These are phyloP conservation scores for Taiwanofungus camphoratus DNA, from an alignment of 1,284 basidiomycete species.

Conservation along the genomic window DNA sequence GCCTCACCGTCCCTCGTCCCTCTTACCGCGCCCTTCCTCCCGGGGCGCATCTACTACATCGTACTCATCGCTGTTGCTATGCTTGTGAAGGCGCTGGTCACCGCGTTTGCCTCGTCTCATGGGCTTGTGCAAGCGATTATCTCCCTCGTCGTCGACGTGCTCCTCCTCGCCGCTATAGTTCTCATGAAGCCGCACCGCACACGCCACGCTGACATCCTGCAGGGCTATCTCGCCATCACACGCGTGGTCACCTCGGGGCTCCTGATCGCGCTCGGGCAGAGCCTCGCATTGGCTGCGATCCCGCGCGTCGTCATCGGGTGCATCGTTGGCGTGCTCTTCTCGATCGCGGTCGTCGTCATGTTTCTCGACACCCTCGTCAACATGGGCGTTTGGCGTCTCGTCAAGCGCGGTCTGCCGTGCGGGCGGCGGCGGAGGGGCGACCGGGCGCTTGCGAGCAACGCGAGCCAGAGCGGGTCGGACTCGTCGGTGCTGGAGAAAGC, in stretches of 20 bases:
- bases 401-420: slow-evolving; percentile 17
- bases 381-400: slow-evolving; percentile 29
- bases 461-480: slow-evolving; percentile 13
- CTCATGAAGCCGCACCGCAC: slow-evolving; percentile 52
- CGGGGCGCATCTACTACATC: slow-evolving; percentile 53
- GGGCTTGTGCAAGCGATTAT: slow-evolving; percentile 71
- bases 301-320: slow-evolving; percentile 72
- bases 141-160: slow-evolving; percentile 63
- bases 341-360: slow-evolving; percentile 52
- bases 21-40: slow-evolving; percentile 51
- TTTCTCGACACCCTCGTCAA: slow-evolving; percentile 53
- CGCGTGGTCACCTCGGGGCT: slow-evolving; percentile 60
- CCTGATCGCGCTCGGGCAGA: slow-evolving; percentile 63
- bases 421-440: slow-evolving; percentile 16
- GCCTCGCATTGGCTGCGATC: slow-evolving; percentile 57
- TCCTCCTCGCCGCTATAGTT: slow-evolving; percentile 50
- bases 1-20: slow-evolving; percentile 35
- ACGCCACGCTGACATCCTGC: slow-evolving; percentile 54
- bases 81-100: slow-evolving; percentile 65
- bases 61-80: slow-evolving; percentile 49
- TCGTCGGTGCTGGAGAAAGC: slow-evolving; percentile 18
- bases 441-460: slow-evolving; percentile 17
- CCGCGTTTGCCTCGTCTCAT: slow-evolving; percentile 61
- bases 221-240: slow-evolving; percentile 56
- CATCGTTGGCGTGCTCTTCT: slow-evolving; percentile 55